Base-by-base conservation (phyloP, 2,329 filamentous ascomycete species). In the Fusarium guadeloupense region DNA sequence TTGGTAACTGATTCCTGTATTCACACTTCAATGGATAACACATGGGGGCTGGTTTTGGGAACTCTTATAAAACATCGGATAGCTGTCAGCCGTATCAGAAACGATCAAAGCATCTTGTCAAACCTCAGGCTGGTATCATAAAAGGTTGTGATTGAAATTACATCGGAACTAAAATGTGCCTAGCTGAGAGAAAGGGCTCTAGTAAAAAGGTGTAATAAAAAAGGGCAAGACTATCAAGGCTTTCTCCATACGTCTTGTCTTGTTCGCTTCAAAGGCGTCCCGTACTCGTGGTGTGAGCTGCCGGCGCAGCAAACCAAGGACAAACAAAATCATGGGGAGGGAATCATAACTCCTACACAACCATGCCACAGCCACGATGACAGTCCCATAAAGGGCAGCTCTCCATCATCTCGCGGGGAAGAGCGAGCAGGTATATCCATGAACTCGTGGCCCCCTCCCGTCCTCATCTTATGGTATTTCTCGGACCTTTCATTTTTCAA, bases 101-200 rank as follows among this genome's bases (percentile, higher is more conserved):
- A 47, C 16, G 21, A 66, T 62, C 66, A 68, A 72, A 54, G 21
- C 12, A 53, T 59, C 17, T 42, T 16, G 28, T 44, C 23, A 44
- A 56, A 47, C 34, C 25, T 47, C 40, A 53, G 74, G 73, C 69
- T 81, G 78, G 78, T 82, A 82, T 81, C 78, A 78, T 74, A 75
- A 67, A 69, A 68, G 59, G 47, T 72, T 74, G 71, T 71, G 76
- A 79, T 63, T 74, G 65, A 74, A 64, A 76, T 81, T 81, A 81
- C 78, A 80, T 80, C 74, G 72, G 76, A 73, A 76, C 76, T 79
- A 79, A 75, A 72, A 73, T 68, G 59, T 72, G 69, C 69, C 72
- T 72, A 72, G 71, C 73, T 72, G 71, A 69, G 64, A 67, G 59
- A 60, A 70, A 69, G 67, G 71, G 66, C 66, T 73, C 70, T 68